Base-by-base conservation (phyloP, 106 monocot species). In the Chionographis japonica region DNA sequence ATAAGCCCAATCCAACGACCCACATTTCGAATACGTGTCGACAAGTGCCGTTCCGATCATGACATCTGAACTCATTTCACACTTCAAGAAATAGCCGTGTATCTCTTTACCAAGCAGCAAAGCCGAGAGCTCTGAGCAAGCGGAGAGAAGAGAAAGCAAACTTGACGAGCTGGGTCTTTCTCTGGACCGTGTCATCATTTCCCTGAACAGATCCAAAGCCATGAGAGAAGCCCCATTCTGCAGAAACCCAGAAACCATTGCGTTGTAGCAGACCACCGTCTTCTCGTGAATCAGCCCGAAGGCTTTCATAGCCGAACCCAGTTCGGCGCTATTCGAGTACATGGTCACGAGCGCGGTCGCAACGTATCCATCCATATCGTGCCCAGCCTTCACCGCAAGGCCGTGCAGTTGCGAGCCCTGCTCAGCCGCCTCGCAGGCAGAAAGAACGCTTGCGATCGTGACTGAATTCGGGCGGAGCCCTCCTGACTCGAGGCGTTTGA, bases 21-120 rank as follows among this genome's bases (percentile, higher is more conserved):
- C 75, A 40, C 75, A 83, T 66, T 79, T 83, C 1, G 61, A 74
- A 37, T 83, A 83, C 75, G 79, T 62, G 56, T 83, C 66, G 2
- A 83, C 42, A 1, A 83, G 74, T 7, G 70, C 18, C 8, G 83
- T 74, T 54, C 42, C 69, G 12, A 83, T 42, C 61, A 61, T 78
- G 52, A 68, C 71, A 59, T 74, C 78, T 4, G 55, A 42, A 50
- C 9, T 7, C 9, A 27, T 35, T 56, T 41, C 62, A 42, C 17
- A 43, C 61, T 79, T 83, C 61, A 78, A 50, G 12, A 19, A 19
- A 68, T 83, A 79, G 10, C 67, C 68, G 42, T 83, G 83, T 12
- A 79, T 38, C 67, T 75, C 61, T 60, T 78, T 78, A 6, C 83
- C 78, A 54, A 74, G 69, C 11, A 40, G 6, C 14, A 62, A 61